These are phyloP conservation scores for Vanilla planifolia DNA, from an alignment of 106 monocot species.

Conservation along the genomic window DNA sequence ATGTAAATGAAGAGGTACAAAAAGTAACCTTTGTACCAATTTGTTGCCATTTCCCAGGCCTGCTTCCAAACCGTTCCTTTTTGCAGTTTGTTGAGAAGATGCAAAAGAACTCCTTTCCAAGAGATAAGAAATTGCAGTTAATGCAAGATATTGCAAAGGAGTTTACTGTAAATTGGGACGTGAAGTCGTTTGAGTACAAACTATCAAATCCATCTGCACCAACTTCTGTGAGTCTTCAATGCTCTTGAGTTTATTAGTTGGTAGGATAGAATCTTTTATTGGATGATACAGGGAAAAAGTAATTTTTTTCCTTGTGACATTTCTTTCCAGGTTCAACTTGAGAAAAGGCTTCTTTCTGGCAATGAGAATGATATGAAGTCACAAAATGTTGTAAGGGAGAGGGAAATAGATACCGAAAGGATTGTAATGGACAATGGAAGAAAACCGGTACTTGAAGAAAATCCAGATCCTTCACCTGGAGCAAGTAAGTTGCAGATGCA, in stretches of 20 bases:
- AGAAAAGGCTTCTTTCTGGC: conserved; percentile 1
- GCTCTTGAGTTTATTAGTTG: neutral
- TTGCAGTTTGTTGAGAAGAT: conserved; percentile 57
- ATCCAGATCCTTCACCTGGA: neutral
- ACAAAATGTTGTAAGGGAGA: neutral
- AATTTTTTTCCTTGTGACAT: neutral
- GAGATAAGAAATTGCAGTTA: conserved; percentile 50
- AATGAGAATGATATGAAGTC: conserved; percentile 12
- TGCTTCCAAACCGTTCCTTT: neutral
- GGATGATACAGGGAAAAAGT: neutral
- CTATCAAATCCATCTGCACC: conserved; percentile 13
- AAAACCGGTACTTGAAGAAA: neutral
- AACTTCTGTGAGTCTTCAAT: conserved; percentile 21
- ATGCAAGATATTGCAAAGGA: conserved; percentile 72
- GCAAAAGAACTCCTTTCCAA: conserved; percentile 46
- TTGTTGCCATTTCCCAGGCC: neutral
- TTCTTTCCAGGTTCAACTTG: conserved; percentile 25
- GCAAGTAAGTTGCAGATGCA: neutral
- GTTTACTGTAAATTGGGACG: conserved; percentile 50
- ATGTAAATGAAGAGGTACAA: conserved; percentile 49
- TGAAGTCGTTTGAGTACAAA: conserved; percentile 22
- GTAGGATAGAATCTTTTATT: neutral
- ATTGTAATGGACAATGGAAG: conserved; percentile 1
- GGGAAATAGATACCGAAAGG: neutral
- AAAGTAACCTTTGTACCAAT: too few species aligned